Evolutionary conservation across 2,329 filamentous ascomycete species (phyloP).

Genomic region (Microdochium paspali): DNA sequence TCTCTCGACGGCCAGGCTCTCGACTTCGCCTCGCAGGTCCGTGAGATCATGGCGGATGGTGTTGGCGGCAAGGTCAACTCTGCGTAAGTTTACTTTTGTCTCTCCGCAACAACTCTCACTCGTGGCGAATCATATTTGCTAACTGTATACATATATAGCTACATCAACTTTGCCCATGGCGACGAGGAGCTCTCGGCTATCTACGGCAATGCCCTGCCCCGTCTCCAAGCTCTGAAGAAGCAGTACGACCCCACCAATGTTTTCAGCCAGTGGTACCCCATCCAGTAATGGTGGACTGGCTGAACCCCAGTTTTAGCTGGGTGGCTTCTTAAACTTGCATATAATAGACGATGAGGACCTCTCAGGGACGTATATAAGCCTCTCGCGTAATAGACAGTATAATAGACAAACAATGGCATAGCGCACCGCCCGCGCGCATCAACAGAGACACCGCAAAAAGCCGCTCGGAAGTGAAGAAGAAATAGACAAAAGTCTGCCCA

Average conservation of each 20-base stretch:
- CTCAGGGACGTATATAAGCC: too few relatives aligned
- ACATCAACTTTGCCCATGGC: conserved; percentile 22
- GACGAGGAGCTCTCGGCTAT: conserved; percentile 16
- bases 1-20: conserved; percentile 22
- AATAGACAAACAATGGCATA: too few relatives aligned
- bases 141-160: conserved; percentile 8
- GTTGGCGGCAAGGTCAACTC: conserved; percentile 9
- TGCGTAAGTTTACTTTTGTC: conserved; percentile 7
- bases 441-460: too few relatives aligned
- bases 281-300: too few relatives aligned
- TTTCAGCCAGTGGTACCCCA: conserved; percentile 19
- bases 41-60: conserved; percentile 15
- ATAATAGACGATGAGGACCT: too few relatives aligned
- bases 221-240: conserved; percentile 15
- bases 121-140: not conserved
- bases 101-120: too few relatives aligned
- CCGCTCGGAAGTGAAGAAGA: too few relatives aligned
- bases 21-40: conserved; percentile 19
- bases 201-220: conserved; percentile 15
- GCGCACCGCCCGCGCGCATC: too few relatives aligned
- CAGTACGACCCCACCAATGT: conserved; percentile 14
- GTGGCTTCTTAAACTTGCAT: too few relatives aligned
- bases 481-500: too few relatives aligned
- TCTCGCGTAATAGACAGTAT: too few relatives aligned
- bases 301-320: too few relatives aligned